Base-by-base conservation (phyloP, 768 basidiomycete genomes). In the Boletus tylopilopsis region DNA sequence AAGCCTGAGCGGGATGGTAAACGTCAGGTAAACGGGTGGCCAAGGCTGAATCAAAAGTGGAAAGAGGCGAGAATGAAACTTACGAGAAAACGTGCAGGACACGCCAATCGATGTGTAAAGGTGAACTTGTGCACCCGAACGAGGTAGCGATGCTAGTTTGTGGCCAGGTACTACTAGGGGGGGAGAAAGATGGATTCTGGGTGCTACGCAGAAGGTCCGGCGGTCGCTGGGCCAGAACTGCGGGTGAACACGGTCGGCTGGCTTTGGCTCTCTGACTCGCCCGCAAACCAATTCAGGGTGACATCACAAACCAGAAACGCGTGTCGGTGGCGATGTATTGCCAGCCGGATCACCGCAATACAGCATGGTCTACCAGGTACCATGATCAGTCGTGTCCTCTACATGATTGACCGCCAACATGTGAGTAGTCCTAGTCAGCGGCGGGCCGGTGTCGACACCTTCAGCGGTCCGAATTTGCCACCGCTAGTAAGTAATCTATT, bases 11-110 rank as follows among this genome's bases (percentile, higher is more conserved):
- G 59, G 66, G 66, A 64, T 62, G 66, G 66, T 8, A 66, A 64
- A 68, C 68, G 68, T 64, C 66, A 69, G 66, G 66, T 62, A 68
- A 69, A 69, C 66, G 64, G 68, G 61, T 66, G 66, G 66, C 64
- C 57, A 53, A 59, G 10, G 61, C 30, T 47, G 47, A 55, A 55
- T 56, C 62, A 45, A 65, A 64, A 67, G 62, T 22, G 58, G 62
- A 53, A 64, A 45, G 60, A 57, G 55, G 54, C 49, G 33, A 54
- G 49, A 54, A 58, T 50, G 50, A 63, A 55, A 23, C 54, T 66
- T 62, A 54, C 56, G 58, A 54, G 55, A 67, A 60, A 65, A 67
- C 65, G 64, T 66, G 64, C 63, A 49, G 45, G 63, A 62, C 64
- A 66, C 64, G 64, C 57, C 50, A 40, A 56, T 57, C 46, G 49